Base-by-base conservation (phyloP, 1,284 basidiomycete species). In the Apiotrichum akiyoshidainum region DNA sequence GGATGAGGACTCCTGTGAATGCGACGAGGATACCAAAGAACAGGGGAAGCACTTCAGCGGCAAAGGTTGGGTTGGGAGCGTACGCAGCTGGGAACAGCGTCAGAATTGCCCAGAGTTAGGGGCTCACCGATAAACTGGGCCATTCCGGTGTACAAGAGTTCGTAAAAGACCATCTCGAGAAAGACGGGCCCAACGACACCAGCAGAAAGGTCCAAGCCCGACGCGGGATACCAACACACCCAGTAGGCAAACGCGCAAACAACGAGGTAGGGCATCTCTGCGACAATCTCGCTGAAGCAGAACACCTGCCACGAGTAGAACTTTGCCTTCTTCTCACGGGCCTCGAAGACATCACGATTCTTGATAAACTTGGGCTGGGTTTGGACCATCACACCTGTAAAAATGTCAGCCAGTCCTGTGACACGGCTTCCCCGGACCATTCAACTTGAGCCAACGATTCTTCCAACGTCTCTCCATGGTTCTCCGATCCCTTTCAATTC, bases 311-410 rank as follows among this genome's bases (percentile, higher is more conserved):
- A 75, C n/a, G 61, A 67, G 68, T 77, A 78, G 33, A 77, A 66
- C 63, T 74, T 74, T 37, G 69, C 67, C 49, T 71, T 73, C 51
- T 73, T 72, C 64, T 78, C 77, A 37, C 76, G 61, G 1, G 71
- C 69, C 58, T 79, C 77, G 48, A 74, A 79, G 52, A 79, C 68
- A 56, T 73, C 73, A 46, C 77, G 65, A 48, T 73, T 69, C 55
- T 69, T 72, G 59, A 79, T 74, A 63, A 78, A 79, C 44, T 73
- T 70, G 39, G 77, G 77, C 59, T 78, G 75, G 12, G 73, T 67
- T 56, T 78, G 26, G 26, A 31, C 26, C 26, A 31, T 31, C 3
- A 31, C 26, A 33, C 11, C 46, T 46, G 16, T 46, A 10, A 46
- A n/a, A n/a, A n/a, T n/a, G n/a, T n/a, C n/a, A n/a, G n/a, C n/a